Percentiles rank a stretch among this genome's conserved stretches.
phyloP scores from a whole-genome alignment of 805 yeast species.

The Nakazawaea ernobii region DNA sequence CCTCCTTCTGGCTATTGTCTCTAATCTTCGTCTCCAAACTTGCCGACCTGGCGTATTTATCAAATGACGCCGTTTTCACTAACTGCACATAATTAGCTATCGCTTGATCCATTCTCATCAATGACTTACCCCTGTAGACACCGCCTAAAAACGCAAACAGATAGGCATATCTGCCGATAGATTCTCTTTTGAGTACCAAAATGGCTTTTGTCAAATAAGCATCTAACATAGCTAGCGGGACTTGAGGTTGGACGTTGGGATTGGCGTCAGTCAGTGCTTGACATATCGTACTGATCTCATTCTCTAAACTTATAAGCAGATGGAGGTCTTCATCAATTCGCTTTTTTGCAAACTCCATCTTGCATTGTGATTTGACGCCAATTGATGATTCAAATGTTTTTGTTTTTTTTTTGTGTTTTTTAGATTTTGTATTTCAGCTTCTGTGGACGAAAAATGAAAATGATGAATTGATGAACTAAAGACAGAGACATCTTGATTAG shows the following conservation, averaged over 20 bases:
- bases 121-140: not conserved
- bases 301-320: constrained; percentile 1
- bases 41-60: not conserved
- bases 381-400: too few species aligned
- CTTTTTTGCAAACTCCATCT: constrained; percentile 1
- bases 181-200: not conserved
- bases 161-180: not conserved
- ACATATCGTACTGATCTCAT: not conserved
- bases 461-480: not conserved
- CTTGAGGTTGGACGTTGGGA: not conserved
- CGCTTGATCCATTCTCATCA: not conserved
- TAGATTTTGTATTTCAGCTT: too few species aligned
- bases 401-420: too few species aligned
- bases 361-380: not conserved
- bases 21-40: not conserved
- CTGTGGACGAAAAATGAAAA: too few species aligned
- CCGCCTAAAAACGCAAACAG: not conserved
- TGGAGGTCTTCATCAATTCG: not conserved
- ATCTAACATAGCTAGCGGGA: not conserved
- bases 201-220: not conserved
- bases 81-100: constrained; percentile 7
- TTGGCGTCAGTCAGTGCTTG: not conserved
- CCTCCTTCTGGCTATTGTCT: not conserved
- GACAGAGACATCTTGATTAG: not conserved
- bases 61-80: not conserved